Conservation (phyloP, 257 asterid genomes). For the Rehmannia glutinosa region DNA sequence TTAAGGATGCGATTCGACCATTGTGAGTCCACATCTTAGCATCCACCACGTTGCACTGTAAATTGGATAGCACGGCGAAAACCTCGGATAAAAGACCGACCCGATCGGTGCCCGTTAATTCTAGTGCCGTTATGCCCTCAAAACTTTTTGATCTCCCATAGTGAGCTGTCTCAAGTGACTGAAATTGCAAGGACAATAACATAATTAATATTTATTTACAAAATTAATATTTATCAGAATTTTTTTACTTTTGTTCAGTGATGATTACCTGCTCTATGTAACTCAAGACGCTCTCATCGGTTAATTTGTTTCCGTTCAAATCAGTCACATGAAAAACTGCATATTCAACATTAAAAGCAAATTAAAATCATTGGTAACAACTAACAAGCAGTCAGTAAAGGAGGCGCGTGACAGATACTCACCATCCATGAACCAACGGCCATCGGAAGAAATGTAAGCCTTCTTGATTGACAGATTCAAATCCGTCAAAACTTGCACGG, state of each 20-base stretch:
- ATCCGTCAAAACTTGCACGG: conserved; percentile 73
- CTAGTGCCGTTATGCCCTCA: conserved; percentile 65
- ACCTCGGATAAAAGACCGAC: conserved; percentile 69
- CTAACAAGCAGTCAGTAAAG: not conserved
- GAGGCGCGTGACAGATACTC: conserved; percentile 26
- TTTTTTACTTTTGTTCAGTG: no score
- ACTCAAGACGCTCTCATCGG: conserved; percentile 64
- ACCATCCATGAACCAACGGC: conserved; percentile 94
- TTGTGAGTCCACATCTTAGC: conserved; percentile 87
- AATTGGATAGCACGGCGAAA: conserved; percentile 63
- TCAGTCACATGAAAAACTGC: conserved; percentile 86
- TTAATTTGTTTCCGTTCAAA: conserved; percentile 66
- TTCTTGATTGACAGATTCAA: conserved; percentile 74
- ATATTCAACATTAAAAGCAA: not conserved
- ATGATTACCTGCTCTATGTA: conserved; percentile 67
- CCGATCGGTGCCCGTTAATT: conserved; percentile 61
- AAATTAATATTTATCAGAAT: not conserved
- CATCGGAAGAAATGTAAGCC: conserved; percentile 76
- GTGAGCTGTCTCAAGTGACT: conserved; percentile 64
- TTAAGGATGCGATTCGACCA: conserved; percentile 67
- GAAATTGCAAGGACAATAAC: conserved; percentile 4
- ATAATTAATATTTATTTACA: no score
- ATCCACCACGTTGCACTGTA: conserved; percentile 65
- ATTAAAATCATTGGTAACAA: not conserved
- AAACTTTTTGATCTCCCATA: conserved; percentile 37